Conservation (phyloP, 805 yeast genomes). For the Yamadazyma paraphyllophila region DNA sequence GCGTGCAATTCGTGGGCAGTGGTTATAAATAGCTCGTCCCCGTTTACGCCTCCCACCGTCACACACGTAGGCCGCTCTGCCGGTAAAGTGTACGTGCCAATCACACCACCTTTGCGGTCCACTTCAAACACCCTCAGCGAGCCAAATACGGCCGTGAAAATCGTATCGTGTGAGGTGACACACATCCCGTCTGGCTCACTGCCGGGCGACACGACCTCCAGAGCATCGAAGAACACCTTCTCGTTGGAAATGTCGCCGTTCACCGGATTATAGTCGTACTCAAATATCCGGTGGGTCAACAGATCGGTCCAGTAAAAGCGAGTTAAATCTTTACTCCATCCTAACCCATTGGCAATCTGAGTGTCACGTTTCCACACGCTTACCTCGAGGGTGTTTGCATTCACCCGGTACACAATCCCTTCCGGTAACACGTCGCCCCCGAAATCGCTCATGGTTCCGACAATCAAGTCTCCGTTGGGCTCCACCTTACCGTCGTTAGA, state of each 20-base stretch:
- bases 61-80: conserved; percentile 63
- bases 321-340: conserved; percentile 29
- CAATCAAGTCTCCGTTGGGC: conserved; percentile 71
- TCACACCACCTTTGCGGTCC: conserved; percentile 46
- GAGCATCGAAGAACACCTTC: conserved; percentile 19
- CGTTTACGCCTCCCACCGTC: conserved; percentile 59
- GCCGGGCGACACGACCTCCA: conserved; percentile 1
- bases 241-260: conserved; percentile 29
- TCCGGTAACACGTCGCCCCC: conserved; percentile 26
- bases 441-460: conserved; percentile 76
- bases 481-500: conserved; percentile 86
- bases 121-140: conserved; percentile 56
- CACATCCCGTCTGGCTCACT: conserved; percentile 80
- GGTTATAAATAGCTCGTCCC: conserved; percentile 63
- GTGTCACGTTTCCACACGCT: conserved; percentile 34
- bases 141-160: conserved; percentile 70
- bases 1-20: conserved; percentile 54
- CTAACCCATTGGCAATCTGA: conserved; percentile 67
- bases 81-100: conserved; percentile 57
- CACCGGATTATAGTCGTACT: conserved; percentile 35
- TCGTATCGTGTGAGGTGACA: conserved; percentile 50
- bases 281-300: conserved; percentile 32
- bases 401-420: conserved; percentile 48
- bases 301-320: conserved; percentile 43
- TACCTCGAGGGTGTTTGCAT: conserved; percentile 29